Base-by-base conservation (phyloP, 352 stramenopile species). In the Pythium volutum region DNA sequence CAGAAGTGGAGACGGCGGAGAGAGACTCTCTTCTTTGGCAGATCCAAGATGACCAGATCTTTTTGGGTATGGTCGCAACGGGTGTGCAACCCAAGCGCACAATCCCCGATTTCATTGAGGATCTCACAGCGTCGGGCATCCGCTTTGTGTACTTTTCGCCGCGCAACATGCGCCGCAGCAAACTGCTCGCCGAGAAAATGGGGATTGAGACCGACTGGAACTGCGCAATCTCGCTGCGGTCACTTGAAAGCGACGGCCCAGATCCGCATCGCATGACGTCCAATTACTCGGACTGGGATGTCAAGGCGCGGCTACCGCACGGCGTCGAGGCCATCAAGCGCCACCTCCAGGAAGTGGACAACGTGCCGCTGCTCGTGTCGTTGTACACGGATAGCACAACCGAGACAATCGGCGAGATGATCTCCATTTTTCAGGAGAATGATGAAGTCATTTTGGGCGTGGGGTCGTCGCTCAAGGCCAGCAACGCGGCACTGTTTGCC, bases 151-250 rank as follows among this genome's bases (percentile, higher is more conserved):
- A 99, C 67, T 99, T 99, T 71, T 98, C 91, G n/a, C 97, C 97
- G n/a, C 82, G 97, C 45, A 99, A 99, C 62, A 99, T 99, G 94
- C 82, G 96, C 9, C 83, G 97, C 11, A 98, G 91, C 52, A 99
- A 99, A 72, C 83, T 98, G 36, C 70, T 99, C 20, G 97, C 96
- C 0, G 93, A 98, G 69, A 98, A 99, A 70, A 99, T 99, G 95
- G 97, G 97, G 45, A 98, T 99, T 31, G 97, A 99, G 69, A 98
- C 98, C 4, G 95, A 98, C 39, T 99, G 97, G 97, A 99, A 99
- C 74, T 98, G 95, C 61, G 97, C 97, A 1, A 99, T 99, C 58
- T 99, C 94, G 14, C 74, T 99, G 33, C 84, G 96, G 7, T 77
- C 95, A 15, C 76, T 99, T 25, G 87, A 98, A 27, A 89, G 86